Conservation (phyloP, 805 yeast species). For the Yarrowia sp. region DNA sequence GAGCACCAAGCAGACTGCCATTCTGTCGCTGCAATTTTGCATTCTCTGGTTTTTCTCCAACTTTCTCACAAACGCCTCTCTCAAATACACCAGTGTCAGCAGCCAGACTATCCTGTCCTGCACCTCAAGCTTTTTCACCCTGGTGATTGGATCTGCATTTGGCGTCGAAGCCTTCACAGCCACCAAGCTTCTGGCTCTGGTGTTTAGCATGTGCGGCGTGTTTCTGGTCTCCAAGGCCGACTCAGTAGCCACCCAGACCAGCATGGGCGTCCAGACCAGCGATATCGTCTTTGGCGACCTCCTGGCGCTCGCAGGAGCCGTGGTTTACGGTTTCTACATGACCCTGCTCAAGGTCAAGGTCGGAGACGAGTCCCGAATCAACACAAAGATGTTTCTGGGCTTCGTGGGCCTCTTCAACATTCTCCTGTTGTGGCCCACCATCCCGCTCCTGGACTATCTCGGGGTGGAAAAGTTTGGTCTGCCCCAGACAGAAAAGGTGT, state of each 20-base stretch:
- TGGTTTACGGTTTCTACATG: slow-evolving; percentile 91
- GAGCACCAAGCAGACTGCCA: slow-evolving; percentile 65
- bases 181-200: slow-evolving; percentile 71
- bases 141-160: slow-evolving; percentile 76
- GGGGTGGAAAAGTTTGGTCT: slow-evolving; percentile 75
- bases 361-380: slow-evolving; percentile 73
- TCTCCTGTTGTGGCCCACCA: slow-evolving; percentile 80
- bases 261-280: slow-evolving; percentile 13
- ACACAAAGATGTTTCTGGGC: slow-evolving; percentile 90
- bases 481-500: slow-evolving; percentile 63
- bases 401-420: slow-evolving; percentile 89
- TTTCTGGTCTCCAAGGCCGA: slow-evolving; percentile 71
- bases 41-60: slow-evolving; percentile 91
- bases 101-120: slow-evolving; percentile 93
- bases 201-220: slow-evolving; percentile 79
- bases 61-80: slow-evolving; percentile 83
- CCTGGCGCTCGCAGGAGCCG: slow-evolving; percentile 82
- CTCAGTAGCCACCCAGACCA: slow-evolving; percentile 42
- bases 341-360: slow-evolving; percentile 79
- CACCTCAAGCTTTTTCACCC: slow-evolving; percentile 91
- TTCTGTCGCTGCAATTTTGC: slow-evolving; percentile 80
- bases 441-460: slow-evolving; percentile 66
- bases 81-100: slow-evolving; percentile 89
- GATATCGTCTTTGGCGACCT: slow-evolving; percentile 69
- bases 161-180: slow-evolving; percentile 71